phyloP scores from a whole-genome alignment of 164 flowering plant species.

The grape (Vitis vinifera) region DNA sequence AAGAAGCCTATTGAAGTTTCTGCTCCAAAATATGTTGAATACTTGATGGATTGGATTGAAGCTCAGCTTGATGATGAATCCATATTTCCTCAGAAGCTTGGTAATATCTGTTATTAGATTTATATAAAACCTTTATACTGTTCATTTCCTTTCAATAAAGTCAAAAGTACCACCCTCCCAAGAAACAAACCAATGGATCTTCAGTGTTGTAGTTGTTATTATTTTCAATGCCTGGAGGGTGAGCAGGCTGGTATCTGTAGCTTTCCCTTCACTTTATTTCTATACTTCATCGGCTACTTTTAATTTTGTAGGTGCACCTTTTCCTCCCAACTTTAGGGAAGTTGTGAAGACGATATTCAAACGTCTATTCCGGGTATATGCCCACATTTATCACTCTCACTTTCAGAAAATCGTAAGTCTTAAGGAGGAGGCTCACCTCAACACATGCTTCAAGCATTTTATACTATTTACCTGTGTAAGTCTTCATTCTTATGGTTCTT shows the following conservation, averaged over 20 bases:
- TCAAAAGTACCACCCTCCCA: not conserved
- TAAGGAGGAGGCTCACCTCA: slow-evolving; percentile 97
- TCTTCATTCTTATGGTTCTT: slow-evolving; percentile 5
- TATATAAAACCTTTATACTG: not conserved
- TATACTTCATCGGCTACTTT: not conserved
- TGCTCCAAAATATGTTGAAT: slow-evolving; percentile 99
- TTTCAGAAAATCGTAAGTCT: slow-evolving; percentile 97
- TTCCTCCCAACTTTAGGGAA: slow-evolving; percentile 92
- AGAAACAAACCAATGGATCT: not conserved
- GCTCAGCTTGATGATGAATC: slow-evolving; percentile 93
- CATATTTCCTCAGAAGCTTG: slow-evolving; percentile 96
- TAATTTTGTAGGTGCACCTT: slow-evolving; percentile 70
- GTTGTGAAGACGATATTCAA: slow-evolving; percentile 97
- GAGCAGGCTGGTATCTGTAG: not conserved
- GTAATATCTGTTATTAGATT: slow-evolving; percentile 35
- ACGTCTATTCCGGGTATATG: slow-evolving; percentile 97
- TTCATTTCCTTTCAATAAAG: not conserved
- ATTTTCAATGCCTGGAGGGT: not conserved
- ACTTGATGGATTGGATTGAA: slow-evolving; percentile 98
- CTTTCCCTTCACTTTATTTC: too few relatives aligned
- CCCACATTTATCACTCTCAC: slow-evolving; percentile 96
- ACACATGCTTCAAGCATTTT: slow-evolving; percentile 99
- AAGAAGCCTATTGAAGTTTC: slow-evolving; percentile 99
- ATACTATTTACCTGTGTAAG: slow-evolving; percentile 95
- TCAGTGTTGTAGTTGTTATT: not conserved